These are phyloP conservation scores for Bipolaris sorokiniana DNA, from an alignment of 2,329 filamentous ascomycete species.

Conservation along the genomic window DNA sequence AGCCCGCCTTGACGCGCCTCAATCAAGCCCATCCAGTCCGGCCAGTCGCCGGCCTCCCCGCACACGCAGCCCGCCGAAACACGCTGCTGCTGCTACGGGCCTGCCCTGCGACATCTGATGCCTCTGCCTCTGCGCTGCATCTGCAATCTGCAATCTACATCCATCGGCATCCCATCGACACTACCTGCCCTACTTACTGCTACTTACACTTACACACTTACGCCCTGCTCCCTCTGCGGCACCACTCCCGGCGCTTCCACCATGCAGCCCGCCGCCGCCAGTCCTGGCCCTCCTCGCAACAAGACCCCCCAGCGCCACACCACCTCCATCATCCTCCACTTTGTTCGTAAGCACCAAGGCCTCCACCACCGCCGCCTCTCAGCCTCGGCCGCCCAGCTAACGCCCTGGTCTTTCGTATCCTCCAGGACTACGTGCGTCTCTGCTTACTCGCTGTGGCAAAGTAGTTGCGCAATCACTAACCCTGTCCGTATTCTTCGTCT, in stretches of 20 bases:
- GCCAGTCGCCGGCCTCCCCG: background rate
- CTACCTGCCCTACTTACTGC: too few species aligned
- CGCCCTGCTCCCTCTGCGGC: background rate
- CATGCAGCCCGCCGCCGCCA: background rate
- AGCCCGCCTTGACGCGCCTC: conserved; percentile 13
- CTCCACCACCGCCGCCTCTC: background rate
- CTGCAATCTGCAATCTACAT: conserved; percentile 1
- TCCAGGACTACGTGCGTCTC: conserved; percentile 45
- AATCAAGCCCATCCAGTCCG: background rate
- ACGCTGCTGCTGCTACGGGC: background rate
- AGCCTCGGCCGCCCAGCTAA: conserved; percentile 28
- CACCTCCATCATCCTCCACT: conserved; percentile 75
- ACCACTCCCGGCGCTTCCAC: conserved; percentile 1
- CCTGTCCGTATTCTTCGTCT: background rate
- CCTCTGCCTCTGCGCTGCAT: background rate
- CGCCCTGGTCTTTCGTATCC: conserved; percentile 18
- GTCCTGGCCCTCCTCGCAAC: too few species aligned
- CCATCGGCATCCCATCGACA: background rate
- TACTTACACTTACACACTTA: too few species aligned
- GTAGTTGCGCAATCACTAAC: conserved; percentile 13
- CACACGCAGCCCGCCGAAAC: conserved; percentile 10
- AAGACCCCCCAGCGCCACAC: conserved; percentile 22
- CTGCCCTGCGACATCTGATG: background rate
- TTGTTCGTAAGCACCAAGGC: conserved; percentile 60
- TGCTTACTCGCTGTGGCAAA: conserved; percentile 11